A percentile compares a stretch with the other conserved stretches of the same genome.
phyloP scores from a whole-genome alignment of 805 yeast species.

The Pichia californica region DNA sequence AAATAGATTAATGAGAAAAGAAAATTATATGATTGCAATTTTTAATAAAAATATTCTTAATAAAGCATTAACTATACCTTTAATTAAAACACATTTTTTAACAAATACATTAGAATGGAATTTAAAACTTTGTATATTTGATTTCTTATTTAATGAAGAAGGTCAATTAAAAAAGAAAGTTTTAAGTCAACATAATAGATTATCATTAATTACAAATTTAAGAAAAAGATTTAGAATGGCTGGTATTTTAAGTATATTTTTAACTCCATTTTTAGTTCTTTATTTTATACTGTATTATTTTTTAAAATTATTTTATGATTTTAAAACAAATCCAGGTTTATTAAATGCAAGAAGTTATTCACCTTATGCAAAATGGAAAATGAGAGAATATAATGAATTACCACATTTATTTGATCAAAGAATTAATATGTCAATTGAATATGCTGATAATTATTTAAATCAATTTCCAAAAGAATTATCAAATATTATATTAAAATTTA shows the following conservation, averaged over 20 bases:
- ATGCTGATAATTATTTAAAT: constrained; percentile 77
- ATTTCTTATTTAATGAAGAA: constrained; percentile 72
- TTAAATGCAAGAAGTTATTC: constrained; percentile 84
- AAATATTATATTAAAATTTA: constrained; percentile 49
- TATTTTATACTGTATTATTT: constrained; percentile 82
- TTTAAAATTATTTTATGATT: constrained; percentile 88
- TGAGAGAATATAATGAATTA: constrained; percentile 89
- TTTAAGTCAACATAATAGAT: constrained; percentile 64
- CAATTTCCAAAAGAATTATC: constrained; percentile 84
- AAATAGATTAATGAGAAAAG: constrained; percentile 91
- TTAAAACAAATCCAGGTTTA: constrained; percentile 78
- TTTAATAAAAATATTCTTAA: constrained; percentile 73
- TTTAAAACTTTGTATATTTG: constrained; percentile 77
- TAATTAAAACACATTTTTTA: constrained; percentile 33
- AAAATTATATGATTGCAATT: constrained; percentile 86
- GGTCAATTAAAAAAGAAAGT: constrained; percentile 76
- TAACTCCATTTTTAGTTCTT: constrained; percentile 80
- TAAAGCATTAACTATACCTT: constrained; percentile 44
- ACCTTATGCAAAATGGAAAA: constrained; percentile 91
- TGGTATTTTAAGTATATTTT: constrained; percentile 72
- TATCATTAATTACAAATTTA: constrained; percentile 60
- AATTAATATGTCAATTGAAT: constrained; percentile 65
- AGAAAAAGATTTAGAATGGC: constrained; percentile 79
- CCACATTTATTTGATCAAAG: constrained; percentile 83
- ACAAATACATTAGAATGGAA: constrained; percentile 96